Conservation (phyloP, 2,329 filamentous ascomycete species). For the Aspergillus candidus region DNA sequence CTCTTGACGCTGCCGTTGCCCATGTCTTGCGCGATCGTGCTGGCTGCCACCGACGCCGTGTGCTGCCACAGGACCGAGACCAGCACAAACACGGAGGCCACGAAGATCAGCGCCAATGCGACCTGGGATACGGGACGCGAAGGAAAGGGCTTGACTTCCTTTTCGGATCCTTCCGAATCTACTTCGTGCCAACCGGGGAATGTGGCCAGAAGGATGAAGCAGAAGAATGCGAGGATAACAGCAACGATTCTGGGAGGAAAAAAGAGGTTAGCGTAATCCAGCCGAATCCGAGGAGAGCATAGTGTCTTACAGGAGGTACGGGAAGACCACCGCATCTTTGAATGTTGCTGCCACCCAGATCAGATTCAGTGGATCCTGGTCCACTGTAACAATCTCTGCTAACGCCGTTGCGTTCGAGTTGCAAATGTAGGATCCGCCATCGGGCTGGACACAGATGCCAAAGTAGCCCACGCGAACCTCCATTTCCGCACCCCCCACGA, state of each 20-base stretch:
- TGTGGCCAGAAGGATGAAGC: conserved; percentile 87
- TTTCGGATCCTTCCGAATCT: conserved; percentile 71
- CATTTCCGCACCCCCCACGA: conserved; percentile 75
- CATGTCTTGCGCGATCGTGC: conserved; percentile 86
- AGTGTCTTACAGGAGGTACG: conserved; percentile 77
- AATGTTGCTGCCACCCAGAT: conserved; percentile 97
- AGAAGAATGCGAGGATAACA: conserved; percentile 94
- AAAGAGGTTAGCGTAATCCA: conserved; percentile 5
- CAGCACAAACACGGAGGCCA: conserved; percentile 59
- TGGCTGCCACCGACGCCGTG: conserved; percentile 91
- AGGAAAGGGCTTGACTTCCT: conserved; percentile 90
- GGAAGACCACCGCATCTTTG: conserved; percentile 97
- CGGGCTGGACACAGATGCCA: conserved; percentile 90
- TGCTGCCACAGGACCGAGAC: conserved; percentile 62
- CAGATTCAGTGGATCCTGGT: conserved; percentile 92
- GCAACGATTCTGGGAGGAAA: conserved; percentile 70
- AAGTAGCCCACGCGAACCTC: conserved; percentile 96
- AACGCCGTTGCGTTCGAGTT: conserved; percentile 94
- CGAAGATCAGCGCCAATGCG: conserved; percentile 84
- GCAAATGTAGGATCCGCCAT: conserved; percentile 87
- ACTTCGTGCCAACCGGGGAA: conserved; percentile 96
- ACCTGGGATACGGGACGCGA: conserved; percentile 88
- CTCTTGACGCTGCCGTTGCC: conserved; percentile 82
- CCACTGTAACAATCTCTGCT: conserved; percentile 78
- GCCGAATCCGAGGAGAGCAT: neutral